Evolutionary conservation across 2,329 filamentous ascomycete species (phyloP), one percentile per base, ranked within the genome.

Genomic region (Penicillium brasilianum): DNA sequence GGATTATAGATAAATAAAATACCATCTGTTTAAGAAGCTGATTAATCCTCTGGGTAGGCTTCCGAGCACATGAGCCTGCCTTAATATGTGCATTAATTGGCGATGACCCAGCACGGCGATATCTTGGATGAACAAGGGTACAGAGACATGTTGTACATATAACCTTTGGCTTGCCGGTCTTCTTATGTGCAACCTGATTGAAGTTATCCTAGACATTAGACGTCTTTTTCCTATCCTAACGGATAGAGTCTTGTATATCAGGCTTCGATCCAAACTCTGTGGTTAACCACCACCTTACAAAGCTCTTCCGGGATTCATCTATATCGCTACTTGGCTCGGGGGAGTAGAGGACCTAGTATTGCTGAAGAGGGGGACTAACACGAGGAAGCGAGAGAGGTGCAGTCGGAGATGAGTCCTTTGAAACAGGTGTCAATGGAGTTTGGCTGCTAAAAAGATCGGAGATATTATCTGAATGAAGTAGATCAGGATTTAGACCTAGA

Each of bases 181-280:
- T 43, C 39, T 13, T 10, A 43, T 43, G 18, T 43, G 3, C 18
- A 43, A 43, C 8, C 18, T 43, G 10, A 43, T 43, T 43, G 10
- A 43, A 43, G 39, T 43, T 43, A 43, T 43, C 39, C 44, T 5
- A n/a, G 44, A 49, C 28, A 32, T 49, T 32, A 32, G 28, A 49
- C 10, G 25, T 49, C 44, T 49, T 49, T 49, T 28, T 8, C 13
- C 22, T 14, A 32, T 48, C 44, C 20, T 10, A 48, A 25, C 11
- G 20, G 44, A 48, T 48, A 48, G 20, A 48, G 25, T 48, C 20
- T 48, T 48, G 18, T 48, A 48, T 48, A 48, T 30, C 16, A 28
- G 44, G 44, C 44, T 49, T 49, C 16, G 25, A 49, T 30, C 44
- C 14, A 49, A 49, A n/a, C 44, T 49, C 28, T 28, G 25, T 13